These are phyloP conservation scores for Penicillium goetzii DNA, from an alignment of 495 filamentous ascomycete species.

Conservation along the genomic window DNA sequence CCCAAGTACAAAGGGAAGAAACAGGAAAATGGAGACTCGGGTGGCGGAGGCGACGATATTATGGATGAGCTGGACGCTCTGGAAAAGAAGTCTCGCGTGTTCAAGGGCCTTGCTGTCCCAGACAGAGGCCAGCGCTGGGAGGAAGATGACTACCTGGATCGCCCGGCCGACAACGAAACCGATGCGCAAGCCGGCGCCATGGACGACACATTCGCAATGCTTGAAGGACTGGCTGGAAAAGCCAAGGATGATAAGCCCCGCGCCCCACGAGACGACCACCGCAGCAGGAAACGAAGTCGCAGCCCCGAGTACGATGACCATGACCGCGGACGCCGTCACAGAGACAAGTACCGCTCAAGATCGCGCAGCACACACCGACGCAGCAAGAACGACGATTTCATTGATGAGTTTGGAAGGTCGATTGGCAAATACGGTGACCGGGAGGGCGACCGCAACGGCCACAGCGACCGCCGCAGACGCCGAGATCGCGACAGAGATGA, in stretches of 20 bases:
- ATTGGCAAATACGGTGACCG: constrained; percentile 43
- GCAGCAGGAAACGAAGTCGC: constrained; percentile 68
- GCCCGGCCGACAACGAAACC: constrained; percentile 33
- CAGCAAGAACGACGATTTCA: constrained; percentile 56
- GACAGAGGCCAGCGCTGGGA: constrained; percentile 70
- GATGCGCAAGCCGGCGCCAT: constrained; percentile 62
- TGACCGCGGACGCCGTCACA: constrained; percentile 55
- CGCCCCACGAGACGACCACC: constrained; percentile 36
- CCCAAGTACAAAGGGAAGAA: constrained; percentile 71
- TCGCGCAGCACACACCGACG: constrained; percentile 54
- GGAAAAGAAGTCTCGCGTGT: constrained; percentile 72
- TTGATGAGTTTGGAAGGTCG: constrained; percentile 67
- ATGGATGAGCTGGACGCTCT: constrained; percentile 52
- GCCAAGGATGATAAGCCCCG: constrained; percentile 48
- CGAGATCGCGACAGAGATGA: constrained; percentile 58
- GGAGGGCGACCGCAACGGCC: constrained; percentile 48
- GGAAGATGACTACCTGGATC: constrained; percentile 47
- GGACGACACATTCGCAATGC: constrained; percentile 90
- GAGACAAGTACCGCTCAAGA: constrained; percentile 56
- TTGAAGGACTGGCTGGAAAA: constrained; percentile 84
- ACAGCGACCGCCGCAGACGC: constrained; percentile 41
- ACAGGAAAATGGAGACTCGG: constrained; percentile 26
- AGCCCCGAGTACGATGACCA: constrained; percentile 69
- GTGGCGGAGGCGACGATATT: constrained; percentile 28
- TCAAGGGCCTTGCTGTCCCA: constrained; percentile 87